Evolutionary conservation across 2,329 filamentous ascomycete genomes (phyloP), one percentile per base, ranked within the genome.

Genomic region (Coleophoma crateriformis): DNA sequence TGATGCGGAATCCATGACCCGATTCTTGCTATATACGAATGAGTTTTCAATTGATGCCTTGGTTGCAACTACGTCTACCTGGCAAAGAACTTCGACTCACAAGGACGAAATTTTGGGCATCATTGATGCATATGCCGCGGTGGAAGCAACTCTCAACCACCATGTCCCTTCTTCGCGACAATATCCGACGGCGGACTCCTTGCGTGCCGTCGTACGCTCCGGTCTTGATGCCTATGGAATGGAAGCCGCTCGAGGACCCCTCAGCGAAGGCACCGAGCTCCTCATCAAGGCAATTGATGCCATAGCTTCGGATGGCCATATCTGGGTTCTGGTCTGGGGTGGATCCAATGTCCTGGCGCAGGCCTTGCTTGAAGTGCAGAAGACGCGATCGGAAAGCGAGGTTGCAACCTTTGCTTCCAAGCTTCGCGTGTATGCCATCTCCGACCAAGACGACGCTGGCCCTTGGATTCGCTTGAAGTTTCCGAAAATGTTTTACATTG

Each of bases 381-480:
- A 58, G 14, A 60, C 59, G 14, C 57, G 52, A 55, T 51, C 62
- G 40, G 51, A 58, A 13, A 38, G 53, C 0, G 68, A 73, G 1
- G 62, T 69, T 1, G 60, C 64, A 0, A 50, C 49, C 0, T 64
- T 79, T 19, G 61, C 68, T 2, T 54, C 63, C 3, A 73, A 72
- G 53, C 59, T 80, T 3, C 67, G 76, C 12, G 68, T 79, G 8
- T 80, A 80, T 59, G 65, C 78, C 34, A 81, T 82, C 48, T 80
- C 76, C 7, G 79, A 82, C 54, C 79, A 82, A 54, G 79, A 82
- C 52, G 73, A 83, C 52, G 73, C 75, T 0, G 78, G 77, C 0
- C 63, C 71, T 0, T 82, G 78, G 78, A 75, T 83, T 34, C 72
- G 79, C 14, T 63, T 67, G 42, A 71, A 68, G 3, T 82, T 73